phyloP scores from a whole-genome alignment of 768 basidiomycete species.

The Amanita fuliginea region DNA sequence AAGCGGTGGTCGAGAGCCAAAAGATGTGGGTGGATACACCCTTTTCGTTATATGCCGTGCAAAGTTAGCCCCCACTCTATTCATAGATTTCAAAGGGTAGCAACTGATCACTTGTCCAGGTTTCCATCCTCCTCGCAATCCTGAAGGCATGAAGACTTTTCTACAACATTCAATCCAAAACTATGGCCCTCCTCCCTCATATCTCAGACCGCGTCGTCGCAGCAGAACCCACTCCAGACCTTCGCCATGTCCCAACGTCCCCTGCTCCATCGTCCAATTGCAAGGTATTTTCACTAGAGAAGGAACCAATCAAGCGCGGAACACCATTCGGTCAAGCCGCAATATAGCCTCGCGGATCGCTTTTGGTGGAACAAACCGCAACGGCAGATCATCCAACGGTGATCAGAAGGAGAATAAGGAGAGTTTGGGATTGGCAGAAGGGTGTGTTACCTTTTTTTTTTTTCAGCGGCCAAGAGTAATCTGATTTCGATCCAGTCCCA shows the following conservation, averaged over 20 bases:
- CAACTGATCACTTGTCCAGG: slow-evolving; percentile 27
- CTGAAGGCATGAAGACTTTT: slow-evolving; percentile 59
- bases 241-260: slow-evolving; percentile 47
- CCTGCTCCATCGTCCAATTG: too few relatives aligned
- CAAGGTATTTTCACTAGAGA: slow-evolving; percentile 24
- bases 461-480: background rate
- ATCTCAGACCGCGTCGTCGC: slow-evolving; percentile 22
- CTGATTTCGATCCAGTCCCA: slow-evolving; percentile 23
- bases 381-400: too few relatives aligned
- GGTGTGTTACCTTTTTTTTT: slow-evolving; percentile 34
- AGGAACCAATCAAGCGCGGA: slow-evolving; percentile 20
- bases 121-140: slow-evolving; percentile 58
- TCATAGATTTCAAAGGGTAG: background rate
- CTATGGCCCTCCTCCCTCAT: slow-evolving; percentile 33
- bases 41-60: slow-evolving; percentile 60
- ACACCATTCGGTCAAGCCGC: slow-evolving; percentile 21
- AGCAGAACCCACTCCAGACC: slow-evolving; percentile 57
- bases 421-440: slow-evolving; percentile 33
- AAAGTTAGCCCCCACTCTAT: slow-evolving; percentile 40
- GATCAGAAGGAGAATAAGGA: too few relatives aligned
- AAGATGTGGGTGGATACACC: slow-evolving; percentile 60
- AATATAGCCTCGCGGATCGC: slow-evolving; percentile 49
- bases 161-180: slow-evolving; percentile 63
- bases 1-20: slow-evolving; percentile 56
- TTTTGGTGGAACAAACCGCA: slow-evolving; percentile 56